Evolutionary conservation across 768 basidiomycete genomes (phyloP).

Genomic region (Podaxis sp.): DNA sequence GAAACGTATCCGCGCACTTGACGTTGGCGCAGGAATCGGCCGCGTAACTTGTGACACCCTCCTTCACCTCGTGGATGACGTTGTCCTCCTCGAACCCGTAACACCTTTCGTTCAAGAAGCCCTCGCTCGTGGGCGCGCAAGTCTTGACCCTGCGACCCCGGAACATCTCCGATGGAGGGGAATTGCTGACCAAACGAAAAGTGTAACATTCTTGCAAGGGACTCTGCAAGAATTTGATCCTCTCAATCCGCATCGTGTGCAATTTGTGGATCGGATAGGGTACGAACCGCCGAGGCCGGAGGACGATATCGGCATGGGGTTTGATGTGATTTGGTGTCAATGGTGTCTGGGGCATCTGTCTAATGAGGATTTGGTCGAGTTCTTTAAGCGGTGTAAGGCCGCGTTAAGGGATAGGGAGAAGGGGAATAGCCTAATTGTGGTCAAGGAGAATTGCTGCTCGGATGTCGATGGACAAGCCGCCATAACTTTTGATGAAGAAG

Average conservation of each 20-base stretch:
- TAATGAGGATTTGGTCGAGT: constrained; percentile 73
- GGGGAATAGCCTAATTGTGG: constrained; percentile 65
- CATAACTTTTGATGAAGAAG: constrained; percentile 75
- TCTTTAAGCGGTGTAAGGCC: constrained; percentile 62
- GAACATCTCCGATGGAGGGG: constrained; percentile 58
- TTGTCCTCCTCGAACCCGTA: constrained; percentile 90
- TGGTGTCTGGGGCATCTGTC: constrained; percentile 93
- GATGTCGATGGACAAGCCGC: constrained; percentile 54
- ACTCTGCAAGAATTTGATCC: constrained; percentile 86
- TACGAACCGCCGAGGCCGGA: constrained; percentile 43
- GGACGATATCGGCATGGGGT: constrained; percentile 56
- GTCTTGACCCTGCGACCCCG: constrained; percentile 23
- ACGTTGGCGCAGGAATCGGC: constrained; percentile 94
- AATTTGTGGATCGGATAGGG: constrained; percentile 67
- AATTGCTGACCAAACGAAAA: constrained; percentile 59
- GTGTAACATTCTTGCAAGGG: constrained; percentile 77
- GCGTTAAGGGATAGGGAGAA: constrained; percentile 49
- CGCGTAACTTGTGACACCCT: constrained; percentile 88
- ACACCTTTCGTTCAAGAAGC: constrained; percentile 75
- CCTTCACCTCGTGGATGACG: constrained; percentile 83
- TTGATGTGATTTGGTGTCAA: constrained; percentile 95
- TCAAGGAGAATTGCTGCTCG: constrained; percentile 89
- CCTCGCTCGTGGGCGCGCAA: constrained; percentile 38
- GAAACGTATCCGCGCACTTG: constrained; percentile 61
- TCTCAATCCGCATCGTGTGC: constrained; percentile 40